phyloP scores from a whole-genome alignment of 441 rosid genomes.

The Gossypium trilobum region DNA sequence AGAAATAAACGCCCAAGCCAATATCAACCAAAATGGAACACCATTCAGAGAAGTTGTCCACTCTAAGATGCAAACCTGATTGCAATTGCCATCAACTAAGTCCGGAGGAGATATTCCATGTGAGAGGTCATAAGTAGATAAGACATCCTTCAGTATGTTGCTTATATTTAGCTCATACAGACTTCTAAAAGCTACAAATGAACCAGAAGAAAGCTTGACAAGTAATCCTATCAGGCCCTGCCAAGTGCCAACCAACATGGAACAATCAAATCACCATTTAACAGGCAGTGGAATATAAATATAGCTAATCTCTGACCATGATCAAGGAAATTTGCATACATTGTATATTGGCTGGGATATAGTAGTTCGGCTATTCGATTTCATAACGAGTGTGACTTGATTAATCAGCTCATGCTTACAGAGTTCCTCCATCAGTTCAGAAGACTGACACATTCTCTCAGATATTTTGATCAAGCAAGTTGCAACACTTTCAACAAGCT shows the following conservation, averaged over 20 bases:
- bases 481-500: constrained; percentile 90
- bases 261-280: constrained; percentile 12
- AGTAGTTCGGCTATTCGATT: constrained; percentile 64
- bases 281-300: not conserved
- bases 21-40: not conserved
- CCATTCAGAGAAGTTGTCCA: not conserved
- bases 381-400: constrained; percentile 57
- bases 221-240: constrained; percentile 91
- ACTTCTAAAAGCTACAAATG: constrained; percentile 61
- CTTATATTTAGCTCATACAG: constrained; percentile 77
- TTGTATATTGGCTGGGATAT: constrained; percentile 68
- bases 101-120: constrained; percentile 62
- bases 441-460: constrained; percentile 57
- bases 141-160: constrained; percentile 63
- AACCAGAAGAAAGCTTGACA: constrained; percentile 69
- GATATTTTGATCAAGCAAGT: constrained; percentile 75
- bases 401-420: constrained; percentile 69
- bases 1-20: not conserved
- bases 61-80: constrained; percentile 50
- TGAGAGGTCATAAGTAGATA: constrained; percentile 57
- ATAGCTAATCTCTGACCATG: not conserved
- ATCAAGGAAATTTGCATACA: constrained; percentile 37
- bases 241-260: constrained; percentile 37
- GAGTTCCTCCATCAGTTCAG: constrained; percentile 71
- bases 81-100: constrained; percentile 51